Evolutionary conservation across 805 yeast species (phyloP).

Genomic region (Pichia ethanolica): DNA sequence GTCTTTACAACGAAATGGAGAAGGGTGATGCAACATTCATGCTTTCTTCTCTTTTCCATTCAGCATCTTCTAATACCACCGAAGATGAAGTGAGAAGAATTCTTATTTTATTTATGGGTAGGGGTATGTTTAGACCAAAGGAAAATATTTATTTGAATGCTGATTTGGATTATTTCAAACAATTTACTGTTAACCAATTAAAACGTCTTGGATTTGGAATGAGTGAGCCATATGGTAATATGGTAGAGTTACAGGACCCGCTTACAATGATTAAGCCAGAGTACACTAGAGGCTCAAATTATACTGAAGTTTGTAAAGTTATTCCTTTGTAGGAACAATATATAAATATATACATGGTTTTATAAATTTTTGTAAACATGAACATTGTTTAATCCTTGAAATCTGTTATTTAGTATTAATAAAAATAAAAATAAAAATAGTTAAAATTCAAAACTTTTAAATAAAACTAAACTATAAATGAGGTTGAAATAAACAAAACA

Average conservation of each 20-base stretch:
- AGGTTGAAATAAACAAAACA: too few relatives aligned
- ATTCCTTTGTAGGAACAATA: neutral
- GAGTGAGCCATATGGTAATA: conserved; percentile 16
- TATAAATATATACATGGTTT: too few relatives aligned
- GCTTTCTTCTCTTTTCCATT: conserved; percentile 27
- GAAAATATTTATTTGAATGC: conserved; percentile 23
- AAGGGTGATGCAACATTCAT: conserved; percentile 27
- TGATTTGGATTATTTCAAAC: conserved; percentile 21
- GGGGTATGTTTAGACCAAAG: conserved; percentile 24
- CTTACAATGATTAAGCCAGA: conserved; percentile 9
- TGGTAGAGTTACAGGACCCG: conserved; percentile 16
- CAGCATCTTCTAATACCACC: conserved; percentile 26
- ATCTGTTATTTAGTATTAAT: too few relatives aligned
- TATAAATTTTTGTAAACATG: too few relatives aligned
- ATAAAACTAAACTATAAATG: too few relatives aligned
- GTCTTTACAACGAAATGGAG: conserved; percentile 23
- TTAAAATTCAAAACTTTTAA: too few relatives aligned
- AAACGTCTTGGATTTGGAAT: conserved; percentile 17
- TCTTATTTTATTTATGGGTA: conserved; percentile 24
- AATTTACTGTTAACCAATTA: conserved; percentile 14
- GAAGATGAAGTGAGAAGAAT: conserved; percentile 21
- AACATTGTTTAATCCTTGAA: too few relatives aligned
- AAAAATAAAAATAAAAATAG: too few relatives aligned
- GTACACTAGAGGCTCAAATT: conserved; percentile 3
- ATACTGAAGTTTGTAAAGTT: conserved; percentile 6